A percentile compares a stretch with the other conserved stretches of the same genome.
Evolutionary conservation across 345 rosid species (phyloP).

Genomic region (Ceriops zippeliana): DNA sequence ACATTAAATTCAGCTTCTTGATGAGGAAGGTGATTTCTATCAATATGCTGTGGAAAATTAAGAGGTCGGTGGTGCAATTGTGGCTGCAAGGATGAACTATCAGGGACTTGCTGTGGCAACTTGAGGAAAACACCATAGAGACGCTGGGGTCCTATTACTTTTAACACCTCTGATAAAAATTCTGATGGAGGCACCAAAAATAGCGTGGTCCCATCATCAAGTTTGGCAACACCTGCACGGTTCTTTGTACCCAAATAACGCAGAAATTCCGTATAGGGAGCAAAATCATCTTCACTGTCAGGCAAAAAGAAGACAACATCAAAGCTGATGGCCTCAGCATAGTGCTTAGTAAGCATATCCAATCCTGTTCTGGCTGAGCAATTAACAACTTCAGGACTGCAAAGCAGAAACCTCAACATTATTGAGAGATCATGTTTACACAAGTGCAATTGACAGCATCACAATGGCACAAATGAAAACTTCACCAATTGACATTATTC

Average conservation of each 20-base stretch:
- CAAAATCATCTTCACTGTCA: slow-evolving; percentile 90
- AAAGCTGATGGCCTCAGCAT: slow-evolving; percentile 68
- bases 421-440: background rate
- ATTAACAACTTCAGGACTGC: slow-evolving; percentile 82
- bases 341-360: slow-evolving; percentile 88
- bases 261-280: slow-evolving; percentile 91
- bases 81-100: slow-evolving; percentile 29
- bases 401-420: slow-evolving; percentile 19
- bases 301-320: slow-evolving; percentile 91
- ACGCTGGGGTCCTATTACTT: slow-evolving; percentile 81
- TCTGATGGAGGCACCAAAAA: slow-evolving; percentile 96
- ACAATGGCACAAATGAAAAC: background rate
- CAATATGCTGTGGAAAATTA: slow-evolving; percentile 37
- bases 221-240: slow-evolving; percentile 96
- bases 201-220: slow-evolving; percentile 80
- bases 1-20: slow-evolving; percentile 37
- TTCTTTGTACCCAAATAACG: slow-evolving; percentile 81
- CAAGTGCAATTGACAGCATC: background rate
- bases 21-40: slow-evolving; percentile 34
- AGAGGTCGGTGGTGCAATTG: slow-evolving; percentile 36
- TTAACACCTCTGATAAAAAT: slow-evolving; percentile 73
- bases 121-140: slow-evolving; percentile 91
- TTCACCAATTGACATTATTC: background rate
- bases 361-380: slow-evolving; percentile 98
- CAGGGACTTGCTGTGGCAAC: slow-evolving; percentile 58